A percentile compares a stretch with the other conserved stretches of the same genome.
These are phyloP conservation scores for Mycena vitilis DNA, from an alignment of 768 basidiomycete species.

Conservation along the genomic window DNA sequence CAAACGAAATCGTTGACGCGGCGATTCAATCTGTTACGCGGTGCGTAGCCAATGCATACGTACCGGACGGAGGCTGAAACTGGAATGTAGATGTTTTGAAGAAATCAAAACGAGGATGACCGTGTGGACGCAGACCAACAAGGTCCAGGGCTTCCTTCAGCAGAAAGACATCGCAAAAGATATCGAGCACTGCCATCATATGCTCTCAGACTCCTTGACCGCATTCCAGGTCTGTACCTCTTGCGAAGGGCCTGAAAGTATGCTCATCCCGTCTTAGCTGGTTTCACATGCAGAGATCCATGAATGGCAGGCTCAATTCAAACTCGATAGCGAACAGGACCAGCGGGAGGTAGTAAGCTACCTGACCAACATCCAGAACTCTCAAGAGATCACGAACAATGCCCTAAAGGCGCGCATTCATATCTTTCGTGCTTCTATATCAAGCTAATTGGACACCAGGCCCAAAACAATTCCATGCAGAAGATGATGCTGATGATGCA, in stretches of 20 bases:
- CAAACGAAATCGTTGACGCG: slow-evolving; percentile 45
- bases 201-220: slow-evolving; percentile 58
- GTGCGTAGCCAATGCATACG: slow-evolving; percentile 39
- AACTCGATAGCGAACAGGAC: slow-evolving; percentile 52
- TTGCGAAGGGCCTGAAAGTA: neutral
- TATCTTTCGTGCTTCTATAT: neutral
- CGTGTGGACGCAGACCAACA: slow-evolving; percentile 55
- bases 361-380: slow-evolving; percentile 57
- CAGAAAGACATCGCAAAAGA: slow-evolving; percentile 57
- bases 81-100: slow-evolving; percentile 42
- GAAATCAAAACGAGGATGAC: slow-evolving; percentile 54
- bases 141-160: slow-evolving; percentile 56
- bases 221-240: slow-evolving; percentile 56
- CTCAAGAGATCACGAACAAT: slow-evolving; percentile 49
- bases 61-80: slow-evolving; percentile 1
- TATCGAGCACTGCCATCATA: slow-evolving; percentile 58
- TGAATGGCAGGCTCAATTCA: slow-evolving; percentile 61
- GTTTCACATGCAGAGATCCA: slow-evolving; percentile 58
- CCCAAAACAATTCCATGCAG: slow-evolving; percentile 48
- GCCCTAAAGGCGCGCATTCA: slow-evolving; percentile 36
- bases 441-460: slow-evolving; percentile 2
- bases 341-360: slow-evolving; percentile 55
- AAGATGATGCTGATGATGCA: slow-evolving; percentile 64
- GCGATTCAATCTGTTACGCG: slow-evolving; percentile 48
- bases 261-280: slow-evolving; percentile 47